Evolutionary conservation across 2,329 filamentous ascomycete species (phyloP).

Genomic region (Fusarium sp.): DNA sequence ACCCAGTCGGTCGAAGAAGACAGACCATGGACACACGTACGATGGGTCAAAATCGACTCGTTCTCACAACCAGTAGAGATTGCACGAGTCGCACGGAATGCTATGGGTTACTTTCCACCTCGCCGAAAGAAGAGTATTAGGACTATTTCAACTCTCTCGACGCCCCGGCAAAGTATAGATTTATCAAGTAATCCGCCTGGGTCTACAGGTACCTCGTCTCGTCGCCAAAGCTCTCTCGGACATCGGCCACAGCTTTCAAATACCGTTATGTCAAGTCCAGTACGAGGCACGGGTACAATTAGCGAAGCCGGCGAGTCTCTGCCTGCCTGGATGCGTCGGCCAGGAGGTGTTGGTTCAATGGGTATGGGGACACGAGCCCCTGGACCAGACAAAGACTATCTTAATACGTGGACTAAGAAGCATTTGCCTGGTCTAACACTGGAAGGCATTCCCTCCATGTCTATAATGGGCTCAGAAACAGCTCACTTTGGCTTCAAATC

Average conservation of each 20-base stretch:
- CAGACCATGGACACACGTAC: constrained; percentile 83
- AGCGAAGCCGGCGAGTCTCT: constrained; percentile 55
- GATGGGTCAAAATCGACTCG: constrained; percentile 86
- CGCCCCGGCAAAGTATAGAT: constrained; percentile 74
- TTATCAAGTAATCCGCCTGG: constrained; percentile 59
- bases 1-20: constrained; percentile 60
- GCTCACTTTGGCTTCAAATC: constrained; percentile 66
- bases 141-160: constrained; percentile 73
- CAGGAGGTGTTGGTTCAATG: constrained; percentile 89
- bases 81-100: constrained; percentile 80
- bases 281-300: constrained; percentile 46
- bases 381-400: constrained; percentile 83
- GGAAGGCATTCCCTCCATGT: constrained; percentile 74
- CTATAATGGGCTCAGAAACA: constrained; percentile 69
- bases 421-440: constrained; percentile 83
- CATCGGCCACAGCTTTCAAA: constrained; percentile 50
- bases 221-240: constrained; percentile 57
- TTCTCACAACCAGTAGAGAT: constrained; percentile 80
- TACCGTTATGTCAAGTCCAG: constrained; percentile 52
- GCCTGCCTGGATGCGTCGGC: constrained; percentile 77
- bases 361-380: constrained; percentile 75
- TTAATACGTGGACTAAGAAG: constrained; percentile 86
- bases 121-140: constrained; percentile 84
- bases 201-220: constrained; percentile 52
- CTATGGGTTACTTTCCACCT: constrained; percentile 91